Conservation (phyloP, 2,329 filamentous ascomycete genomes). For the Corynespora cassiicola region DNA sequence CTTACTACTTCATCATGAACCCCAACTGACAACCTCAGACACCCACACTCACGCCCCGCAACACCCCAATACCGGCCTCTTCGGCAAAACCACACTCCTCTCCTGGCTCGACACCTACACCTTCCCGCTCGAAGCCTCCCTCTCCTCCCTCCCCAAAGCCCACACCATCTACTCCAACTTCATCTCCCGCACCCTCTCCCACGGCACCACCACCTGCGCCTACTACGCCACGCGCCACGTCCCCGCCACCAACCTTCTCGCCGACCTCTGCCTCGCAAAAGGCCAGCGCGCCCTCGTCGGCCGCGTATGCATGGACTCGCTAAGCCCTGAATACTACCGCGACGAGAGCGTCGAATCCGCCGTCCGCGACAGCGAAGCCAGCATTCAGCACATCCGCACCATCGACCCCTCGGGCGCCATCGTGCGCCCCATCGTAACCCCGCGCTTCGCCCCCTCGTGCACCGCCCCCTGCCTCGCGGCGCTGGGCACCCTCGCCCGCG, state of each 20-base stretch:
- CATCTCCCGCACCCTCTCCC: conserved; percentile 78
- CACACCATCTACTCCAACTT: conserved; percentile 77
- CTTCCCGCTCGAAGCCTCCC: conserved; percentile 86
- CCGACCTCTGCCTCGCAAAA: conserved; percentile 76
- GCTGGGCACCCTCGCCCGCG: conserved; percentile 69
- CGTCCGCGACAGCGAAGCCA: conserved; percentile 57
- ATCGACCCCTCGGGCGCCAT: conserved; percentile 72
- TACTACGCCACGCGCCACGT: conserved; percentile 94
- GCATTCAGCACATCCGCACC: conserved; percentile 63
- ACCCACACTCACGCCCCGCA: conserved; percentile 96
- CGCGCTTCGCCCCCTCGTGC: conserved; percentile 66
- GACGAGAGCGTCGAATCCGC: conserved; percentile 71
- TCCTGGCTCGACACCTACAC: conserved; percentile 96
- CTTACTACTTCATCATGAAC: too few species aligned
- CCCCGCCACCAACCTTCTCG: conserved; percentile 86
- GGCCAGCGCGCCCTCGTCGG: conserved; percentile 93
- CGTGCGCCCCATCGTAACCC: conserved; percentile 81
- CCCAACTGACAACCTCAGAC: conserved; percentile 68
- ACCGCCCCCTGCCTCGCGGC: conserved; percentile 61
- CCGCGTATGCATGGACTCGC: conserved; percentile 90
- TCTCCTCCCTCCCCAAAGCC: conserved; percentile 69
- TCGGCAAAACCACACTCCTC: conserved; percentile 89
- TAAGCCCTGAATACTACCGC: conserved; percentile 79
- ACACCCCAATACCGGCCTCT: conserved; percentile 92
- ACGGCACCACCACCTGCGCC: conserved; percentile 92